Conservation (phyloP, 1,139 yeast genomes). For the Arxiozyma bovina region DNA sequence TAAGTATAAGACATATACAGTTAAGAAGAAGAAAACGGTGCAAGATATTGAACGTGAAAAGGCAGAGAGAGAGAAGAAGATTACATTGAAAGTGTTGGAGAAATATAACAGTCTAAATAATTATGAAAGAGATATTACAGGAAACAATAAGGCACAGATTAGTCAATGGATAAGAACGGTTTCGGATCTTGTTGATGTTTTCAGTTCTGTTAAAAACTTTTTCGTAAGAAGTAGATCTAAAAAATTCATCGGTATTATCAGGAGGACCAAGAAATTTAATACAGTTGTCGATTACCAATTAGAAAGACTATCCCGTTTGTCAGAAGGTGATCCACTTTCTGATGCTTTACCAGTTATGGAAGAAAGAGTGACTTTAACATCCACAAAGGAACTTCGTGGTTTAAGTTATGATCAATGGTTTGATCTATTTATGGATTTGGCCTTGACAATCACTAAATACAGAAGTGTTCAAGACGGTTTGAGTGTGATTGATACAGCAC, state of each 20-base stretch:
- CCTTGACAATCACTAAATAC: slow-evolving; percentile 53
- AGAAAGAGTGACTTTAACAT: slow-evolving; percentile 35
- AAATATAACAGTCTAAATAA: slow-evolving; percentile 56
- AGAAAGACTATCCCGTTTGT: slow-evolving; percentile 55
- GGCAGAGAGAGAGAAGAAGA: slow-evolving; percentile 47
- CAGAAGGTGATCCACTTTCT: slow-evolving; percentile 47
- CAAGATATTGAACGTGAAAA: slow-evolving; percentile 50
- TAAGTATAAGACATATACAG: slow-evolving; percentile 23
- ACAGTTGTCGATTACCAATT: slow-evolving; percentile 65
- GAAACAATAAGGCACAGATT: slow-evolving; percentile 50
- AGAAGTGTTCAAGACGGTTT: slow-evolving; percentile 63
- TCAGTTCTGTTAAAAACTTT: slow-evolving; percentile 65
- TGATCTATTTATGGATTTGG: slow-evolving; percentile 67
- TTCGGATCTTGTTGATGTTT: slow-evolving; percentile 71
- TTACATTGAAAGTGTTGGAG: slow-evolving; percentile 54
- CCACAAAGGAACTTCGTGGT: slow-evolving; percentile 56
- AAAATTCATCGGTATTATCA: slow-evolving; percentile 58
- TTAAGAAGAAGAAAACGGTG: slow-evolving; percentile 27
- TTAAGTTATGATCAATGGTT: slow-evolving; percentile 77
- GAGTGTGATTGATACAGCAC: slow-evolving; percentile 64
- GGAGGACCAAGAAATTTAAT: slow-evolving; percentile 50
- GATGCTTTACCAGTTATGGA: slow-evolving; percentile 32
- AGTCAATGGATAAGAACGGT: slow-evolving; percentile 81
- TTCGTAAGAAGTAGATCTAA: slow-evolving; percentile 69
- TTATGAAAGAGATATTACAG: slow-evolving; percentile 45